Evolutionary conservation across 139 green algal genomes (phyloP).

Genomic region (Desmodesmus armatus): DNA sequence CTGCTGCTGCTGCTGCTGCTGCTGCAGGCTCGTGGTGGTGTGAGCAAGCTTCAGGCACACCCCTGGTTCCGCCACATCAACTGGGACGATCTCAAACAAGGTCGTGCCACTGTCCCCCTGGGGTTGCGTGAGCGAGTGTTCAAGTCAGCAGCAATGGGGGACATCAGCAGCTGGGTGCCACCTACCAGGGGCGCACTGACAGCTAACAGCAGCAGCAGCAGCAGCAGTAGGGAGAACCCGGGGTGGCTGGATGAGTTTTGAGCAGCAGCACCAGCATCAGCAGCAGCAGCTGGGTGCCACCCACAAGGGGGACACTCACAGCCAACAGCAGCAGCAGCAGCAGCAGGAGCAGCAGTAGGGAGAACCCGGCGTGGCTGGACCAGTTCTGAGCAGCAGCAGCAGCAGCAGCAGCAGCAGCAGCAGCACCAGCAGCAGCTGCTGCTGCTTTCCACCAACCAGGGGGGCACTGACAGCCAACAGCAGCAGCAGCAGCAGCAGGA

Average conservation of each 20-base stretch:
- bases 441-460: not conserved
- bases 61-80: slow-evolving; percentile 74
- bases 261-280: not conserved
- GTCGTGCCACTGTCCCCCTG: slow-evolving; percentile 15
- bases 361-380: slow-evolving; percentile 45
- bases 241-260: slow-evolving; percentile 55
- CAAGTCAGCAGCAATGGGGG: not conserved
- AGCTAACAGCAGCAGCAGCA: too few relatives aligned
- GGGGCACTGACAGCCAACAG: not conserved
- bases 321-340: too few relatives aligned
- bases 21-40: slow-evolving; percentile 27
- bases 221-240: too few relatives aligned
- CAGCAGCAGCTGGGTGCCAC: not conserved
- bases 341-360: too few relatives aligned
- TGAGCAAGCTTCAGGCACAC: slow-evolving; percentile 68
- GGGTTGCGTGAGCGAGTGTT: slow-evolving; percentile 32
- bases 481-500: not conserved
- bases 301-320: not conserved
- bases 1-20: slow-evolving; percentile 15
- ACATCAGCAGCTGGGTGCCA: slow-evolving; percentile 35
- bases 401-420: slow-evolving; percentile 21
- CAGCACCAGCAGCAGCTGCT: not conserved
- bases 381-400: slow-evolving; percentile 39
- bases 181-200: not conserved
- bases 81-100: slow-evolving; percentile 69